phyloP scores from a whole-genome alignment of 768 basidiomycete genomes.

The Suillus luteus region DNA sequence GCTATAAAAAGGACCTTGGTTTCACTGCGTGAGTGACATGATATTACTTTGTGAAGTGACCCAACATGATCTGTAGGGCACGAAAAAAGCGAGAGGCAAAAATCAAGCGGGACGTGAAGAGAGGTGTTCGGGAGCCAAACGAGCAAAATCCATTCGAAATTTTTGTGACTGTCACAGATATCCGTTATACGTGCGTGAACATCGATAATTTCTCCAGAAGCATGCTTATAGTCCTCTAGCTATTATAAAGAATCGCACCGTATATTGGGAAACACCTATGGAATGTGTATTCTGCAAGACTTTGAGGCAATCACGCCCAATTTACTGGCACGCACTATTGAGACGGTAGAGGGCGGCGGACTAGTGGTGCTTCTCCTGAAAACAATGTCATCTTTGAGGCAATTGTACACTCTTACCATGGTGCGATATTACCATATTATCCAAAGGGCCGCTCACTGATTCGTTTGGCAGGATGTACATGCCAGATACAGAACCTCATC shows the following conservation, averaged over 20 bases:
- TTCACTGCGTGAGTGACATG: conserved; percentile 75
- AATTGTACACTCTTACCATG: conserved; percentile 91
- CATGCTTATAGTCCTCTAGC: conserved; percentile 35
- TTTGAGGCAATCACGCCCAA: conserved; percentile 99
- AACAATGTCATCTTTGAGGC: conserved; percentile 91
- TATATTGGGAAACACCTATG: conserved; percentile 96
- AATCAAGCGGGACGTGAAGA: conserved; percentile 94
- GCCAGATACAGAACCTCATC: conserved; percentile 90
- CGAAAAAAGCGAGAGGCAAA: conserved; percentile 97
- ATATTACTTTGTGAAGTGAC: background rate
- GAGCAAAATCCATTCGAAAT: conserved; percentile 98
- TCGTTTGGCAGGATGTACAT: conserved; percentile 81
- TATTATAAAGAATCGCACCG: conserved; percentile 98
- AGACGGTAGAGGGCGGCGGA: conserved; percentile 97
- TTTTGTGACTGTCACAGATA: conserved; percentile 98
- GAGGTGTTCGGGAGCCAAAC: conserved; percentile 90
- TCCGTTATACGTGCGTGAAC: conserved; percentile 84
- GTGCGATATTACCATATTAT: conserved; percentile 31
- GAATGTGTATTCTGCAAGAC: conserved; percentile 96
- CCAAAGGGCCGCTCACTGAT: background rate
- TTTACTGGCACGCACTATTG: conserved; percentile 92
- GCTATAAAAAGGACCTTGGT: conserved; percentile 97
- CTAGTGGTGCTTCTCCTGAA: conserved; percentile 87
- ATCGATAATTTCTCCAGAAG: background rate
- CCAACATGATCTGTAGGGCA: conserved; percentile 52